These are phyloP conservation scores for Decorospora gaudefroyi DNA, from an alignment of 2,329 filamentous ascomycete genomes.

Conservation along the genomic window DNA sequence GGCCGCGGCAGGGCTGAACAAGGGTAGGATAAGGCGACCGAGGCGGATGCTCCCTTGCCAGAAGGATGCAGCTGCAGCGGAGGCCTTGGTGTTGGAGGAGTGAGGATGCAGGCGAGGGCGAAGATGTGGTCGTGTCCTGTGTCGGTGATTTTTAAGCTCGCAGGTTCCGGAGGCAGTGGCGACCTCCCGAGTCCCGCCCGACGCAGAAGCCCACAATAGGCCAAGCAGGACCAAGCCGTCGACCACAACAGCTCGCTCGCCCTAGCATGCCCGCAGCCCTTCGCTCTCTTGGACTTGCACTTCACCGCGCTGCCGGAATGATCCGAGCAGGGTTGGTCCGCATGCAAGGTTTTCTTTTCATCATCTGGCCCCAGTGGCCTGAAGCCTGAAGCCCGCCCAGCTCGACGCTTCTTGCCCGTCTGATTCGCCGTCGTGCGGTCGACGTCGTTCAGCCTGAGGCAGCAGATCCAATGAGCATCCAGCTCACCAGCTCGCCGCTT, in stretches of 20 bases:
- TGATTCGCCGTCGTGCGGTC: slow-evolving; percentile 38
- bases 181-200: slow-evolving; percentile 20
- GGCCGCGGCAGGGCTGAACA: slow-evolving; percentile 38
- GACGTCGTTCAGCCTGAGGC: slow-evolving; percentile 37
- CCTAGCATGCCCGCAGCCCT: slow-evolving; percentile 22
- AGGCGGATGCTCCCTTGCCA: slow-evolving; percentile 23
- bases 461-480: slow-evolving; percentile 42
- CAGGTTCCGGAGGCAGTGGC: too few relatives aligned
- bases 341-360: slow-evolving; percentile 40
- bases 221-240: slow-evolving; percentile 32
- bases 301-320: slow-evolving; percentile 30
- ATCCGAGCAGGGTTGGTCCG: slow-evolving; percentile 41
- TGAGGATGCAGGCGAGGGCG: too few relatives aligned
- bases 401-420: slow-evolving; percentile 25
- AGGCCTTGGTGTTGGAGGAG: slow-evolving; percentile 10
- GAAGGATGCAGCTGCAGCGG: slow-evolving; percentile 14
- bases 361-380: slow-evolving; percentile 34
- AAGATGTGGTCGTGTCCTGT: too few relatives aligned
- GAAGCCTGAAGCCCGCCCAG: slow-evolving; percentile 29
- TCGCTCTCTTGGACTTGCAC: slow-evolving; percentile 30
- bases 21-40: slow-evolving; percentile 16
- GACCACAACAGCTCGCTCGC: slow-evolving; percentile 27
- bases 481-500: slow-evolving; percentile 45
- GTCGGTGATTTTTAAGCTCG: too few relatives aligned
- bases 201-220: slow-evolving; percentile 24